Conservation (phyloP, 257 asterid genomes). For the Datura wrightii region DNA sequence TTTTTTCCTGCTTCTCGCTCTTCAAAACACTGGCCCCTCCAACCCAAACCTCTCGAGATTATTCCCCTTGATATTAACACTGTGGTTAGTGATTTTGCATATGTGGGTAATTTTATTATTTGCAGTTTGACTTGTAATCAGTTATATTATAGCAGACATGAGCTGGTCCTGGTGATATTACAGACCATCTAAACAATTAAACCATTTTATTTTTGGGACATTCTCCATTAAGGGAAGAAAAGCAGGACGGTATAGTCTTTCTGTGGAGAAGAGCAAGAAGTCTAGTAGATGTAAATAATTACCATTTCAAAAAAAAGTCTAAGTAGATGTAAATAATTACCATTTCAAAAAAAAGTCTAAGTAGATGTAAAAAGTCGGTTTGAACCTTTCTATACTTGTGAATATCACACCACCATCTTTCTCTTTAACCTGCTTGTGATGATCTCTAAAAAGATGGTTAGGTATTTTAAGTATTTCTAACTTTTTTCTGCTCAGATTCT, state of each 20-base stretch:
- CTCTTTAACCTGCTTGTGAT: slow-evolving; percentile 20
- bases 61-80: slow-evolving; percentile 2
- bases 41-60: not conserved
- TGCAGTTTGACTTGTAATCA: slow-evolving; percentile 3
- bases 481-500: slow-evolving; percentile 12
- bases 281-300: too few species aligned
- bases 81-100: not conserved
- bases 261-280: not conserved
- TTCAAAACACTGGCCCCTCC: not conserved
- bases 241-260: slow-evolving; percentile 10
- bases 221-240: slow-evolving; percentile 10
- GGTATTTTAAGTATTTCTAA: not conserved
- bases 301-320: too few species aligned
- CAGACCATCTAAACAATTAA: slow-evolving; percentile 7
- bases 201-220: slow-evolving; percentile 6
- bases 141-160: not conserved
- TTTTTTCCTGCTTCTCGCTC: too few species aligned
- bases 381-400: slow-evolving; percentile 23
- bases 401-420: not conserved
- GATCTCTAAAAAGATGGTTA: not conserved
- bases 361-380: not conserved
- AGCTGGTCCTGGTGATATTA: slow-evolving; percentile 24
- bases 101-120: not conserved
- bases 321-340: slow-evolving; percentile 7
- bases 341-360: not conserved